Conservation (phyloP, 768 basidiomycete genomes). For the Suillus discolor region DNA sequence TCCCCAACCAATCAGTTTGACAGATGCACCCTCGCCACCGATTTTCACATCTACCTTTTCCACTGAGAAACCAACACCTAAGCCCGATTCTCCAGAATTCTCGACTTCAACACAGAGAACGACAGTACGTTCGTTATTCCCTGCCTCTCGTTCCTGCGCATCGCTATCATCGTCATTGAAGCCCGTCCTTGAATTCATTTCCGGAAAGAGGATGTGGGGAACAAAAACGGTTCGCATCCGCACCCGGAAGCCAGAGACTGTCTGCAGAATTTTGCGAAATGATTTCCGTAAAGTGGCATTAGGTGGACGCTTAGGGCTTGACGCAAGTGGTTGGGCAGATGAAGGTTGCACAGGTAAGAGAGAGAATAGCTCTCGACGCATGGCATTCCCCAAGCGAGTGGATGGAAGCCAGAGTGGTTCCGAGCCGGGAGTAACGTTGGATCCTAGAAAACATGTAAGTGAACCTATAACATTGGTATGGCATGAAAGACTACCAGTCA, state of each 20-base stretch:
- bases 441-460: slow-evolving; percentile 35
- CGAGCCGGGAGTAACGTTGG: slow-evolving; percentile 42
- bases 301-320: slow-evolving; percentile 47
- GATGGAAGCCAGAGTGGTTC: slow-evolving; percentile 59
- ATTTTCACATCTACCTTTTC: slow-evolving; percentile 77
- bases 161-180: slow-evolving; percentile 35
- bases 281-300: slow-evolving; percentile 82
- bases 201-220: slow-evolving; percentile 76
- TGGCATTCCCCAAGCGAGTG: slow-evolving; percentile 66
- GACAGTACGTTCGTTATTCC: slow-evolving; percentile 81
- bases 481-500: slow-evolving; percentile 50
- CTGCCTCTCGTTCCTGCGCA: slow-evolving; percentile 54
- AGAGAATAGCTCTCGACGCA: slow-evolving; percentile 69
- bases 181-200: slow-evolving; percentile 22
- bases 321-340: slow-evolving; percentile 38
- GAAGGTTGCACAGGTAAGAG: slow-evolving; percentile 53
- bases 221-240: slow-evolving; percentile 95
- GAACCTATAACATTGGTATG: not conserved
- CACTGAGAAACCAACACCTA: slow-evolving; percentile 69
- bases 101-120: slow-evolving; percentile 92
- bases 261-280: slow-evolving; percentile 75
- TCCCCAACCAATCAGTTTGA: slow-evolving; percentile 53
- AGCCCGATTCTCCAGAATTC: slow-evolving; percentile 68
- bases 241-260: slow-evolving; percentile 83
- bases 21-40: slow-evolving; percentile 64